Conservation (phyloP, 2,329 filamentous ascomycete genomes). For the Trichoderma lentiforme region DNA sequence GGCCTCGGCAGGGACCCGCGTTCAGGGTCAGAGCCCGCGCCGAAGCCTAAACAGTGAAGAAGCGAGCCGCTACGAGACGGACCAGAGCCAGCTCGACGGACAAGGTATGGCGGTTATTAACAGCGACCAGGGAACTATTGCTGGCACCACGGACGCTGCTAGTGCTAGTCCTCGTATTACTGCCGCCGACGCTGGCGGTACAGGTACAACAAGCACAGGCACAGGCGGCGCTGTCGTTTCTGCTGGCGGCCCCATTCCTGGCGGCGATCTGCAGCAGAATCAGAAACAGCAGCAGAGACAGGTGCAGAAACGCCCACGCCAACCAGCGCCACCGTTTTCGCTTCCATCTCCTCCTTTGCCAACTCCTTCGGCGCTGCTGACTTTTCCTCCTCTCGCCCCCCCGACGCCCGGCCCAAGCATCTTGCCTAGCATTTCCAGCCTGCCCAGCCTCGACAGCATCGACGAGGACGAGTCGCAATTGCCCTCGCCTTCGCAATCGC, state of each 20-base stretch:
- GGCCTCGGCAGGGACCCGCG: slow-evolving; percentile 12
- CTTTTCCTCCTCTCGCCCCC: background rate
- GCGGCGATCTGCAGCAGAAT: slow-evolving; percentile 10
- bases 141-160: background rate
- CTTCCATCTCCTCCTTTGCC: slow-evolving; percentile 13
- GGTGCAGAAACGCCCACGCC: slow-evolving; percentile 5
- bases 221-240: background rate
- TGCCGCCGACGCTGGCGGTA: background rate
- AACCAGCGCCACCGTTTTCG: slow-evolving; percentile 8
- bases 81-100: slow-evolving; percentile 3
- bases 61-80: background rate
- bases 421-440: background rate
- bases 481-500: background rate
- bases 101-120: background rate
- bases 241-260: slow-evolving; percentile 4
- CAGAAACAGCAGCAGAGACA: slow-evolving; percentile 13
- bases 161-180: background rate
- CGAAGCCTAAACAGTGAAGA: background rate
- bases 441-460: slow-evolving; percentile 18
- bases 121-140: slow-evolving; percentile 3
- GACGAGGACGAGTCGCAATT: slow-evolving; percentile 18
- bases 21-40: slow-evolving; percentile 2
- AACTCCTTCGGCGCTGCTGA: background rate
- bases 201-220: background rate
- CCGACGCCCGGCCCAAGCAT: slow-evolving; percentile 1